Evolutionary conservation across 768 basidiomycete species (phyloP).

Genomic region (Leucocoprinus birnbaumii): DNA sequence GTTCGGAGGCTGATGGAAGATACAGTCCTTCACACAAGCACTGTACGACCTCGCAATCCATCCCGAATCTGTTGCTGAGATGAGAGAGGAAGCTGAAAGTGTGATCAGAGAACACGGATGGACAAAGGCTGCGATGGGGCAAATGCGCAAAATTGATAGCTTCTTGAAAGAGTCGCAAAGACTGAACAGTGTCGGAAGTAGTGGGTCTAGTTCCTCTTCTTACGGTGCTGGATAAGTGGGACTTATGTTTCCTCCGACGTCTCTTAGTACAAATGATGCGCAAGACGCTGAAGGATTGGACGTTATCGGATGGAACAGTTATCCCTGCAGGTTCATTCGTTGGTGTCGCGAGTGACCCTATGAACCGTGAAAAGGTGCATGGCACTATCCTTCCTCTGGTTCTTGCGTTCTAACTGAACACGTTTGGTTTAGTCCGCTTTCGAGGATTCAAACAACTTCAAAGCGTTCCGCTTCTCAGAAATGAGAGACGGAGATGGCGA

Average conservation of each 20-base stretch:
- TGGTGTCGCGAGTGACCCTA: conserved; percentile 19
- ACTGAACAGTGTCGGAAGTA: conserved; percentile 22
- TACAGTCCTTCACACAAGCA: conserved; percentile 29
- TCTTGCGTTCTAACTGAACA: neutral
- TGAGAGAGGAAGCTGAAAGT: conserved; percentile 30
- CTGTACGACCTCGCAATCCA: conserved; percentile 31
- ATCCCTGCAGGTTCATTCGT: conserved; percentile 25
- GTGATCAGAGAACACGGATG: conserved; percentile 30
- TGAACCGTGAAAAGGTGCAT: conserved; percentile 20
- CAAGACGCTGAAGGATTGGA: conserved; percentile 22
- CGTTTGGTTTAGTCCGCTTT: conserved; percentile 28
- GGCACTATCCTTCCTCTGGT: neutral
- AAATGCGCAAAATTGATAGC: conserved; percentile 41
- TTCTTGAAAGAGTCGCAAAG: conserved; percentile 41
- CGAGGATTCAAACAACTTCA: conserved; percentile 36
- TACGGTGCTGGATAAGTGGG: neutral
- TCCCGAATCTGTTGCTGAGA: conserved; percentile 26
- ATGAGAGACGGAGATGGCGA: conserved; percentile 27
- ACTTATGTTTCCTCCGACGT: neutral
- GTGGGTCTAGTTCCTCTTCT: too few relatives aligned
- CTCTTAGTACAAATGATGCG: conserved; percentile 20
- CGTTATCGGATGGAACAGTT: conserved; percentile 24
- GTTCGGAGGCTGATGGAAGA: conserved; percentile 7
- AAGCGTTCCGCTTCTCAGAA: conserved; percentile 45
- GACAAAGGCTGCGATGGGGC: conserved; percentile 36